phyloP scores from a whole-genome alignment of 805 yeast species.

The Starmerella tilneyi region DNA sequence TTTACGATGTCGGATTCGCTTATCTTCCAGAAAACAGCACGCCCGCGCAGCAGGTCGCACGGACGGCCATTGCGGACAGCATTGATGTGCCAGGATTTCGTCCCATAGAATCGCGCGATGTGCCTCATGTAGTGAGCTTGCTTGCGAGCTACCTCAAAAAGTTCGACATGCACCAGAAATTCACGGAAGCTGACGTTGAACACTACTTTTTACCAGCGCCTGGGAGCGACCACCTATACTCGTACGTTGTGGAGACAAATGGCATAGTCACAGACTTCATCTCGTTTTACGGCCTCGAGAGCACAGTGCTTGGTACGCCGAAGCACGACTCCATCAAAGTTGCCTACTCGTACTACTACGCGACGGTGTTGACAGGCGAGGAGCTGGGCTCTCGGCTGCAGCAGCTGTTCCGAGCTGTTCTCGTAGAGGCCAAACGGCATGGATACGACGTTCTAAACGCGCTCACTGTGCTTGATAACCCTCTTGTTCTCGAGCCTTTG shows the following conservation, averaged over 20 bases:
- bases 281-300: slow-evolving; percentile 82
- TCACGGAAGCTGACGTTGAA: slow-evolving; percentile 54
- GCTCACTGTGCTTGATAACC: slow-evolving; percentile 79
- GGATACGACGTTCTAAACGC: slow-evolving; percentile 91
- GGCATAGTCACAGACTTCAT: slow-evolving; percentile 69
- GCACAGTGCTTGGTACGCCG: slow-evolving; percentile 59
- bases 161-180: slow-evolving; percentile 63
- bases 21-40: slow-evolving; percentile 65
- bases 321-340: slow-evolving; percentile 61
- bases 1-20: slow-evolving; percentile 83
- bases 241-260: slow-evolving; percentile 66
- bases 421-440: slow-evolving; percentile 56
- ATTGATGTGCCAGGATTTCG: slow-evolving; percentile 48
- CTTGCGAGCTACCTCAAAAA: slow-evolving; percentile 53
- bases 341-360: slow-evolving; percentile 86
- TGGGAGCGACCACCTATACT: slow-evolving; percentile 31
- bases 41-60: slow-evolving; percentile 52
- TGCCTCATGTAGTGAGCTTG: slow-evolving; percentile 51
- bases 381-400: slow-evolving; percentile 47
- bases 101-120: slow-evolving; percentile 46
- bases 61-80: slow-evolving; percentile 45
- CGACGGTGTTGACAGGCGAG: slow-evolving; percentile 40
- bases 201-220: slow-evolving; percentile 60
- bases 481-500: slow-evolving; percentile 66
- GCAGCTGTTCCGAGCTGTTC: slow-evolving; percentile 58